Percentiles rank a stretch among this genome's conserved stretches.
phyloP scores from a whole-genome alignment of 2,329 filamentous ascomycete genomes.

The Cladosporium colombiae region DNA sequence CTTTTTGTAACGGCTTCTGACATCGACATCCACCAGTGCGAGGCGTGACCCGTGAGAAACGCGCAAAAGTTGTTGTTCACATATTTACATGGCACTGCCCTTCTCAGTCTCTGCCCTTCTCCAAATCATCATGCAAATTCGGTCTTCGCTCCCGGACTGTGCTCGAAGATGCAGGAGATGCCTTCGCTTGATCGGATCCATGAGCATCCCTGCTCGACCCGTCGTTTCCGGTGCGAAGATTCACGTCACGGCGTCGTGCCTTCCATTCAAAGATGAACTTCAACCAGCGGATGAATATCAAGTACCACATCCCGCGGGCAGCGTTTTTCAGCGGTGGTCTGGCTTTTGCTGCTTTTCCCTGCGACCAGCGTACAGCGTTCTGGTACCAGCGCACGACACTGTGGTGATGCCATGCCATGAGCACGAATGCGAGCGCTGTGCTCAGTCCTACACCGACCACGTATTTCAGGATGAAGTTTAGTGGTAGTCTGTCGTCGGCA shows the following conservation, averaged over 20 bases:
- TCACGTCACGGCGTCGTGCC: no score
- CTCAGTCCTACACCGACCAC: slow-evolving; percentile 3
- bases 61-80: no score
- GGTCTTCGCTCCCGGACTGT: background rate
- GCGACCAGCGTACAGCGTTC: no score
- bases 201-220: background rate
- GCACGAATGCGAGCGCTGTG: background rate
- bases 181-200: background rate
- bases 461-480: slow-evolving; percentile 6
- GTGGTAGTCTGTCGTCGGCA: background rate
- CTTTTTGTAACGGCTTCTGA: no score
- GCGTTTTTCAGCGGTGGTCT: no score
- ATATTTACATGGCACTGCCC: no score
- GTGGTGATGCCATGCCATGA: background rate
- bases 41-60: no score
- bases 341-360: no score
- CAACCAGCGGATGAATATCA: no score
- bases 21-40: background rate
- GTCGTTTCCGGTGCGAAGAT: no score
- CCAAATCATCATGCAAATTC: background rate
- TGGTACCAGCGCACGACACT: background rate
- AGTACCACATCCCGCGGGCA: no score
- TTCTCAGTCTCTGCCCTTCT: background rate
- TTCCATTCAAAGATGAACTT: no score
- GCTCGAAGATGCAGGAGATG: background rate